A percentile compares a stretch with the other conserved stretches of the same genome.
phyloP scores from a whole-genome alignment of 805 yeast genomes.

The Kodamaea kaohsiungensis region DNA sequence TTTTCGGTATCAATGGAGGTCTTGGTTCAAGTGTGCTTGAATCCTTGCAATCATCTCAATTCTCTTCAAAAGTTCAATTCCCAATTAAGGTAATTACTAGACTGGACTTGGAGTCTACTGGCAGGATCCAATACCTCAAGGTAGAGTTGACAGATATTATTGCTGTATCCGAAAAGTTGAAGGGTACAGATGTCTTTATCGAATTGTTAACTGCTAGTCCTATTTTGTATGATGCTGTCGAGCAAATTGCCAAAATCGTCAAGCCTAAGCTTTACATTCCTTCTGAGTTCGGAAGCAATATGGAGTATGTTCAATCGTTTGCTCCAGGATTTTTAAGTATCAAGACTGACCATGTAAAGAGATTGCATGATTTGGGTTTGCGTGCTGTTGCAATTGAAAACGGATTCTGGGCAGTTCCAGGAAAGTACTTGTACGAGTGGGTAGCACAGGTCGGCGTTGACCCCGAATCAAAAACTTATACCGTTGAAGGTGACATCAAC shows the following conservation, averaged over 20 bases:
- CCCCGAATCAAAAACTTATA: slow-evolving; percentile 31
- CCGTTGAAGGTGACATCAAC: slow-evolving; percentile 42
- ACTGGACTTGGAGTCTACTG: slow-evolving; percentile 21
- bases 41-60: slow-evolving; percentile 46
- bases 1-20: slow-evolving; percentile 54
- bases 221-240: slow-evolving; percentile 30
- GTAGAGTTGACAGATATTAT: slow-evolving; percentile 28
- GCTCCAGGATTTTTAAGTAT: slow-evolving; percentile 35
- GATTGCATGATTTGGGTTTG: slow-evolving; percentile 45
- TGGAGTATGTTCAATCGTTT: slow-evolving; percentile 23
- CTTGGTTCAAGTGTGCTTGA: slow-evolving; percentile 49
- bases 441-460: slow-evolving; percentile 40
- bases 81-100: slow-evolving; percentile 33
- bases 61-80: slow-evolving; percentile 39
- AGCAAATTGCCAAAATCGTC: slow-evolving; percentile 37
- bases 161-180: slow-evolving; percentile 36
- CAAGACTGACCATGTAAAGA: slow-evolving; percentile 38
- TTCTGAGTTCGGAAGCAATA: slow-evolving; percentile 58
- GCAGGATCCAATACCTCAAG: slow-evolving; percentile 39
- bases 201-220: slow-evolving; percentile 32
- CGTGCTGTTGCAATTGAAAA: slow-evolving; percentile 48
- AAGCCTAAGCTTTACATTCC: slow-evolving; percentile 57
- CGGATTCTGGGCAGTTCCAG: slow-evolving; percentile 38
- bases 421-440: slow-evolving; percentile 33
- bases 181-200: slow-evolving; percentile 54